Base-by-base conservation (phyloP, 306 rosid species). In the Carpinus viminea region DNA sequence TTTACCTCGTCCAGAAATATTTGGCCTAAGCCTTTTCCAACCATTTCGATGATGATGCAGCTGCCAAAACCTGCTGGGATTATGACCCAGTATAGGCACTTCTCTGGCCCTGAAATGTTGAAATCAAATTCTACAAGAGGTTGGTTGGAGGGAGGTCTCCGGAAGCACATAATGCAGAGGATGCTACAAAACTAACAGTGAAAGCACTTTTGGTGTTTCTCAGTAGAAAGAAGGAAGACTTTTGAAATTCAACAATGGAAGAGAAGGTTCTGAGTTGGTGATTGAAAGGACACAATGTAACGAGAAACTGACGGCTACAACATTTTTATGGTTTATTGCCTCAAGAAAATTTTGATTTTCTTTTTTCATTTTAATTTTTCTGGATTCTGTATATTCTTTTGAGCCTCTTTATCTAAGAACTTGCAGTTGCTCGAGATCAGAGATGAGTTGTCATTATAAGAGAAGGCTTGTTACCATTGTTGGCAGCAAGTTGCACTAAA, bases 111-210 rank as follows among this genome's bases (percentile, higher is more conserved):
- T 36, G 87, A 60, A 57, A 48, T 54, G n/a, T 76, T 56, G 26
- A 81, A 85, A 80, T 74, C 86, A 10, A 84, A 73, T 73, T 75
- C 79, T 68, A 50, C 57, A 18, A 60, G 56, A 43, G 85, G 81
- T 66, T 81, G 83, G 85, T 83, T 83, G 4, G 91, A 57, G 46
- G 89, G 89, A 70, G 92, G 84, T 78, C 69, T 92, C 9, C 79
- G 98, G 82, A 86, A 79, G 59, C 93, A 93, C 81, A 87, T 93
- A 78, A 74, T 83, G 92, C 92, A 87, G 73, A 91, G 97, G 95
- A 87, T 93, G 93, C 78, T 76, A 81, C 88, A 68, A 73, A 86
- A 82, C 73, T 89, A 77, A 71, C 65, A 52, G 60, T 34, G 34
- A 31, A 48, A 70, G 16, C 64, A 45, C 65, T 47, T 20, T 47